These are phyloP conservation scores for Penicillium palitans DNA, from an alignment of 2,329 filamentous ascomycete species.

Conservation along the genomic window DNA sequence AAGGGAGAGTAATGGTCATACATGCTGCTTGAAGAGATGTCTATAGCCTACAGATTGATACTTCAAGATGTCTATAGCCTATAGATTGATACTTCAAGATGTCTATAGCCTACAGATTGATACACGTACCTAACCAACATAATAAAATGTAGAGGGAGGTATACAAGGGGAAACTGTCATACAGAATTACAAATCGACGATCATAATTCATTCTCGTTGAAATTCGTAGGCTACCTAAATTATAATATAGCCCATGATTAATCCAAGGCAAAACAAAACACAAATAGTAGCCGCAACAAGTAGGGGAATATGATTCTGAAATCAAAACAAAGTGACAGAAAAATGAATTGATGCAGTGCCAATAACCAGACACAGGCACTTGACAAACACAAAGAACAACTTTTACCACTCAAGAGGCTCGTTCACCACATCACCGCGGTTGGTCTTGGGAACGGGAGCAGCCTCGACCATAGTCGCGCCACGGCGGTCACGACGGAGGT, in stretches of 20 bases:
- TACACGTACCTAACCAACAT: not conserved
- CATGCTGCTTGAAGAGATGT: no score
- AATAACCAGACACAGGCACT: constrained; percentile 15
- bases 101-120: not conserved
- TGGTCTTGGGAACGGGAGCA: constrained; percentile 79
- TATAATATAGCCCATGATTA: constrained; percentile 16
- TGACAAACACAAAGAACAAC: constrained; percentile 10
- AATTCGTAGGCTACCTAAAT: constrained; percentile 20
- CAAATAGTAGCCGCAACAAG: constrained; percentile 10
- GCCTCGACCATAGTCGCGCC: constrained; percentile 62
- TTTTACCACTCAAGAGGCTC: constrained; percentile 87
- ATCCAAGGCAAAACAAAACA: constrained; percentile 14
- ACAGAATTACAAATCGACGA: not conserved
- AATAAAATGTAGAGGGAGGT: not conserved
- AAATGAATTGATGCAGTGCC: constrained; percentile 8
- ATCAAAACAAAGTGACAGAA: constrained; percentile 16
- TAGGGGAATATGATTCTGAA: constrained; percentile 24
- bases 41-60: not conserved
- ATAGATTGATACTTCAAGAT: no score
- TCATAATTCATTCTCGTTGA: constrained; percentile 31
- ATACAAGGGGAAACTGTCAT: not conserved
- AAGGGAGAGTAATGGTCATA: not conserved
- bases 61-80: not conserved
- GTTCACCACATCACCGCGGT: constrained; percentile 76
- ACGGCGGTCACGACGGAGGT: constrained; percentile 62